Conservation (phyloP, 2,329 filamentous ascomycete genomes). For the Parafenestella ontariensis region DNA sequence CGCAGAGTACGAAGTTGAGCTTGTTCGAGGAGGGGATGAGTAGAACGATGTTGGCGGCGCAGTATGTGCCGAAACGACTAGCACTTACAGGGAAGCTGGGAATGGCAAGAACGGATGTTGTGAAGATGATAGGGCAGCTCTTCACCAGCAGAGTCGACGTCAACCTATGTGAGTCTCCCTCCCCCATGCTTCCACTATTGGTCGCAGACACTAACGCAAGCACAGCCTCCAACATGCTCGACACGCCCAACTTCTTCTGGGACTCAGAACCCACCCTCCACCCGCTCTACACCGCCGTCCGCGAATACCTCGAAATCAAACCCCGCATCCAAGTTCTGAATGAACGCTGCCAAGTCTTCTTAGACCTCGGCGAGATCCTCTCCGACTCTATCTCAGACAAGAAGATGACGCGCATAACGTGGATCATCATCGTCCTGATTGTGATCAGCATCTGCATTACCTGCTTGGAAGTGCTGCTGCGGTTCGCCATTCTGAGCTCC, state of each 20-base stretch:
- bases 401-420: conserved; percentile 95
- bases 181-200: neutral
- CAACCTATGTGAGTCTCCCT: conserved; percentile 81
- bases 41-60: conserved; percentile 89
- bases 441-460: conserved; percentile 90
- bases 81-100: conserved; percentile 89
- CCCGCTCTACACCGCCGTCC: conserved; percentile 90
- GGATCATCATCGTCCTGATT: conserved; percentile 97
- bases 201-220: conserved; percentile 5
- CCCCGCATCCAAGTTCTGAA: conserved; percentile 96
- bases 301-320: conserved; percentile 97
- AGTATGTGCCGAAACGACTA: conserved; percentile 87
- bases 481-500: conserved; percentile 63
- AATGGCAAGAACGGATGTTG: conserved; percentile 90
- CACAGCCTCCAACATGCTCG: conserved; percentile 89
- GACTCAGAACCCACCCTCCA: conserved; percentile 94
- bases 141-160: conserved; percentile 97
- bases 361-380: conserved; percentile 94
- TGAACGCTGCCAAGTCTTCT: conserved; percentile 93
- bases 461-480: conserved; percentile 83
- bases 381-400: conserved; percentile 90
- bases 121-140: conserved; percentile 85
- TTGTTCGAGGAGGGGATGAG: conserved; percentile 98
- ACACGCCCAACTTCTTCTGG: conserved; percentile 98
- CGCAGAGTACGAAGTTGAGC: conserved; percentile 94